Evolutionary conservation across 768 basidiomycete species (phyloP), one percentile per base, ranked within the genome.

Genomic region (Lactarius vividus): DNA sequence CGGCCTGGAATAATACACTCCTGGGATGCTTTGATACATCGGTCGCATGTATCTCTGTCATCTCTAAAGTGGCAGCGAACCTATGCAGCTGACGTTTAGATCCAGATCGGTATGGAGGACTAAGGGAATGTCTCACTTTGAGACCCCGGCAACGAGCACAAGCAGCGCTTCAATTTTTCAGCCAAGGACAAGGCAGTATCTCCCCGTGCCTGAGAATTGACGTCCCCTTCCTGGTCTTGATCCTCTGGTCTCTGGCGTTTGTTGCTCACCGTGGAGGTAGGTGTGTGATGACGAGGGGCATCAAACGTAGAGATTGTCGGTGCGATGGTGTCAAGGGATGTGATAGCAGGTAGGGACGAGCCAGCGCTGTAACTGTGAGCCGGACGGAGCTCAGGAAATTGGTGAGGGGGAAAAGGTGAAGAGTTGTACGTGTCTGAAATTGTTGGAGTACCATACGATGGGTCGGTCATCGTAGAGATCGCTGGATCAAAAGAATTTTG

Each of bases 1-100:
- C 88, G 82, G n/a, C 90, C 91, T n/a, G 91, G 91, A 58, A 89
- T 90, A 49, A 87, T 77, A 70, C 91, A 93, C 59, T 90, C 88
- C 63, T 89, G 86, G 7, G 83, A 84, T 11, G 87, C 88, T 66
- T 84, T 84, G 62, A 83, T 75, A 71, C 91, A 93, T 13, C 91
- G 86, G 72, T 85, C 90, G 75, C 91, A 93, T 3, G 85, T 85
- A 71, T 92, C 89, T 16, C 81, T 84, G 58, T 89, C 87, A 16
- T 83, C 83, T 73, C 79, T 84, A 75, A 90, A 88, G 75, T 91
- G 90, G 74, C 91, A 93, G 70, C 83, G 86, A 64, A 92, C 90
- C 80, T 91, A 80, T 35, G 3, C 44, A 57, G n/a, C 39, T 18
- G 46, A 26, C n/a, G 11, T 15, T 55, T n/a, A 16, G 40, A 56